Percentiles rank a stretch among this genome's conserved stretches.
These are phyloP conservation scores for Allodekkera sacchari DNA, from an alignment of 805 yeast genomes.

Conservation along the genomic window DNA sequence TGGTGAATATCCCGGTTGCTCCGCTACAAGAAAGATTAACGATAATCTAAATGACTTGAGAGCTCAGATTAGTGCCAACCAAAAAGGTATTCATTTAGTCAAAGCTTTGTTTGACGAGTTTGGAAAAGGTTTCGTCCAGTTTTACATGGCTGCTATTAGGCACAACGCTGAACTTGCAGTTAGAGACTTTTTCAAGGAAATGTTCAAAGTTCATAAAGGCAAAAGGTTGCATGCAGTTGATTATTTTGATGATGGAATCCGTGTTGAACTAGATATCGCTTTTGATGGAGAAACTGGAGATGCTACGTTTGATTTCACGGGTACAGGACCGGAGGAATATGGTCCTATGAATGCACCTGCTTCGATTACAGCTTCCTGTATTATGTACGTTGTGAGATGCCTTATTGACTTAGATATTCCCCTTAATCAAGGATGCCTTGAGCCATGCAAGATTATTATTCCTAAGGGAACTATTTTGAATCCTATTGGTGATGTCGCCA, in stretches of 20 bases:
- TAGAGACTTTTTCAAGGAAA: constrained; percentile 22
- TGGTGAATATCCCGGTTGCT: constrained; percentile 43
- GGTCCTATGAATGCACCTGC: constrained; percentile 47
- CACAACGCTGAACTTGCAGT: constrained; percentile 41
- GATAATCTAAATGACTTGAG: constrained; percentile 45
- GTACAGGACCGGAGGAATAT: constrained; percentile 42
- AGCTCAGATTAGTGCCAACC: constrained; percentile 45
- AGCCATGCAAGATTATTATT: constrained; percentile 10
- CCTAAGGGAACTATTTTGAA: constrained; percentile 26
- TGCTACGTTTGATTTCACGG: constrained; percentile 43
- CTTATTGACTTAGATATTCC: constrained; percentile 38
- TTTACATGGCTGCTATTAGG: constrained; percentile 40
- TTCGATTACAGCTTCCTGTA: constrained; percentile 48
- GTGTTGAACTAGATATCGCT: constrained; percentile 32
- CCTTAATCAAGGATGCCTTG: constrained; percentile 36
- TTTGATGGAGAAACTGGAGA: constrained; percentile 31
- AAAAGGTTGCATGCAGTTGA: constrained; percentile 38
- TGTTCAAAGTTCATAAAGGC: constrained; percentile 31
- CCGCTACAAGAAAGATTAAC: constrained; percentile 45
- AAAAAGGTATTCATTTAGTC: constrained; percentile 39
- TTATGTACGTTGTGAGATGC: constrained; percentile 42
- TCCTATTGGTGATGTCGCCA: constrained; percentile 42
- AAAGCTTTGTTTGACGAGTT: constrained; percentile 35
- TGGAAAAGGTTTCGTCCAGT: constrained; percentile 32
- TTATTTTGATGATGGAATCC: constrained; percentile 49